Evolutionary conservation across 768 basidiomycete species (phyloP).

Genomic region (Leccinum boreale): DNA sequence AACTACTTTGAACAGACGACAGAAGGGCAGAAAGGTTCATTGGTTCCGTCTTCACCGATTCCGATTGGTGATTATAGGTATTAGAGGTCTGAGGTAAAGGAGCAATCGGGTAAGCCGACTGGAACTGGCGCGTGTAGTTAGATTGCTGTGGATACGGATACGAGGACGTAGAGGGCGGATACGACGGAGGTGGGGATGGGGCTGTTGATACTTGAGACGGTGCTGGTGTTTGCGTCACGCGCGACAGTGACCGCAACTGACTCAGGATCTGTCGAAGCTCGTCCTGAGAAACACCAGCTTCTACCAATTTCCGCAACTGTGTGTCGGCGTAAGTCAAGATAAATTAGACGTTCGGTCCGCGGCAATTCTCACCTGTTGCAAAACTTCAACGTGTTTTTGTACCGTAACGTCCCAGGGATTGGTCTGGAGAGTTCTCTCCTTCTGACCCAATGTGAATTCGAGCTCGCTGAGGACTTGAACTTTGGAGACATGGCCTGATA

Average conservation of each 20-base stretch:
- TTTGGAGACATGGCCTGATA: slow-evolving; percentile 56
- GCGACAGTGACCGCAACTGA: slow-evolving; percentile 64
- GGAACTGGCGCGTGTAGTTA: slow-evolving; percentile 25
- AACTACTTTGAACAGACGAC: slow-evolving; percentile 22
- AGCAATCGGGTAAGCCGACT: slow-evolving; percentile 31
- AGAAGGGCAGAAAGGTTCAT: slow-evolving; percentile 30
- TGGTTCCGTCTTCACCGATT: slow-evolving; percentile 29
- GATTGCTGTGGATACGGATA: slow-evolving; percentile 32
- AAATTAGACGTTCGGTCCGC: not conserved
- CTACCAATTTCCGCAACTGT: slow-evolving; percentile 69
- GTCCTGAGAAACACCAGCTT: slow-evolving; percentile 75
- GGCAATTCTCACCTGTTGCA: slow-evolving; percentile 66
- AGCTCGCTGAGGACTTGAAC: slow-evolving; percentile 81
- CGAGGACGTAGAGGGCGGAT: slow-evolving; percentile 22
- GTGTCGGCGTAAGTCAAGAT: slow-evolving; percentile 5
- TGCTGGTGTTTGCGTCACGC: slow-evolving; percentile 35
- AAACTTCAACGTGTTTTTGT: slow-evolving; percentile 69
- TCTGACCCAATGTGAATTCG: slow-evolving; percentile 77
- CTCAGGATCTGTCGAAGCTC: slow-evolving; percentile 74
- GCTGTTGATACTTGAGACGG: slow-evolving; percentile 32
- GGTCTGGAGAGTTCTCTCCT: slow-evolving; percentile 66
- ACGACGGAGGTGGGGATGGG: slow-evolving; percentile 24
- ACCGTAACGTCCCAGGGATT: slow-evolving; percentile 72
- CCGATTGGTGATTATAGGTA: slow-evolving; percentile 23
- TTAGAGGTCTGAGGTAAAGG: slow-evolving; percentile 33